These are phyloP conservation scores for Stagonosporopsis vannaccii DNA, from an alignment of 2,329 filamentous ascomycete genomes.

Conservation along the genomic window DNA sequence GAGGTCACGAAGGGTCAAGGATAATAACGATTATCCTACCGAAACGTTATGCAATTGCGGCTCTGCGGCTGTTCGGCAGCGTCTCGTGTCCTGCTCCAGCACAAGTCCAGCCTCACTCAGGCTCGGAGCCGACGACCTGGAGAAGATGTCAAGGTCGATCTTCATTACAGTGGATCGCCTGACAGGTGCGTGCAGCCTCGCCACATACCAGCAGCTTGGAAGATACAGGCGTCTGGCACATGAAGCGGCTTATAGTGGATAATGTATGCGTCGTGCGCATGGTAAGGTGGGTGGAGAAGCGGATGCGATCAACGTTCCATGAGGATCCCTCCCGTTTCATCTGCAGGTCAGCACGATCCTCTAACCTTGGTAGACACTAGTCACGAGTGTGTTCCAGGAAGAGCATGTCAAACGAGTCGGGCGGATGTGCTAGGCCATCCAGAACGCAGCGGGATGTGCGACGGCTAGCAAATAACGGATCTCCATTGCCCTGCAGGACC, in stretches of 20 bases:
- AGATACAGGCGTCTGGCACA: slow-evolving; percentile 1
- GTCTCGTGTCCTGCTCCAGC: not conserved
- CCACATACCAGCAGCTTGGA: slow-evolving; percentile 1
- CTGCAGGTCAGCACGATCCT: slow-evolving; percentile 16
- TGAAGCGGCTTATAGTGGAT: slow-evolving; percentile 19
- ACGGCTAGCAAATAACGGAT: slow-evolving; percentile 3
- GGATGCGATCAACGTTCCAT: slow-evolving; percentile 16
- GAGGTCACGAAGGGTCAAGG: not conserved
- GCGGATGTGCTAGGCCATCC: slow-evolving; percentile 2
- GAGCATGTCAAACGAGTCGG: slow-evolving; percentile 14
- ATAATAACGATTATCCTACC: not conserved
- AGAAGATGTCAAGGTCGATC: not conserved
- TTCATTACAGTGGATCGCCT: not conserved
- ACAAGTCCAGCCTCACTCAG: not conserved
- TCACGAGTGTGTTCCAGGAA: slow-evolving; percentile 8
- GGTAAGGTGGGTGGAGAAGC: slow-evolving; percentile 8
- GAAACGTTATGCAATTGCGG: slow-evolving; percentile 3
- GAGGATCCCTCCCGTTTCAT: slow-evolving; percentile 16
- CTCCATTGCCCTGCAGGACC: slow-evolving; percentile 4
- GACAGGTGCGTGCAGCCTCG: not conserved
- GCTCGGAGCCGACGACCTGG: not conserved
- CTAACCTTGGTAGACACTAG: slow-evolving; percentile 7
- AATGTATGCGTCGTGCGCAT: slow-evolving; percentile 10
- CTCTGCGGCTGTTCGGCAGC: slow-evolving; percentile 4
- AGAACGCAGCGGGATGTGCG: slow-evolving; percentile 6